A percentile compares a stretch with the other conserved stretches of the same genome.
Conservation (phyloP, 1,139 yeast species). For the Sugiyamaella paludigena region DNA sequence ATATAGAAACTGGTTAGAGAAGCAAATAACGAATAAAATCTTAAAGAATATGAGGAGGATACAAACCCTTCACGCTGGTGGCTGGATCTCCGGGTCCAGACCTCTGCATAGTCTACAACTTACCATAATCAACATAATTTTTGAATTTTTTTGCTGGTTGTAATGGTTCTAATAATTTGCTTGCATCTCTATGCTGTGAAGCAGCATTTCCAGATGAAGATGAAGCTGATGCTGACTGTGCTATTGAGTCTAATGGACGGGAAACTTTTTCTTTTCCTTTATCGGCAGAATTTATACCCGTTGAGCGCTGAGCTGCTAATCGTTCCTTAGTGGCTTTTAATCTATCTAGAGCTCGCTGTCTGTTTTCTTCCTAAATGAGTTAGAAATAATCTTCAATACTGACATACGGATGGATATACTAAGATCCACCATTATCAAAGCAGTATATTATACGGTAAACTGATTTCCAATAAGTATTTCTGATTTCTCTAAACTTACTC, state of each 20-base stretch:
- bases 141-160: slow-evolving; percentile 36
- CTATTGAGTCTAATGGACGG: slow-evolving; percentile 2
- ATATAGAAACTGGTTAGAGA: not conserved
- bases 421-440: too few species aligned
- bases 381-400: too few species aligned
- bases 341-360: slow-evolving; percentile 58
- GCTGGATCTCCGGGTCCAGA: too few species aligned
- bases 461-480: too few species aligned
- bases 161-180: slow-evolving; percentile 21
- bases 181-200: slow-evolving; percentile 23
- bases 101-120: not conserved
- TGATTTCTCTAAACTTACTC: too few species aligned
- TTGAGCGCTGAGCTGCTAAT: slow-evolving; percentile 23
- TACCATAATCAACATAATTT: slow-evolving; percentile 78
- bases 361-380: slow-evolving; percentile 45
- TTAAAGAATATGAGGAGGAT: too few species aligned
- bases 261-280: slow-evolving; percentile 8
- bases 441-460: too few species aligned
- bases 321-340: slow-evolving; percentile 47
- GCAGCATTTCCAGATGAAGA: slow-evolving; percentile 5
- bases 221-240: slow-evolving; percentile 3
- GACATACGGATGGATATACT: too few species aligned
- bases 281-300: not conserved
- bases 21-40: not conserved
- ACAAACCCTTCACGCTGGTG: too few species aligned